Conservation (phyloP, 2,329 filamentous ascomycete genomes). For the Fusarium tricinctum region DNA sequence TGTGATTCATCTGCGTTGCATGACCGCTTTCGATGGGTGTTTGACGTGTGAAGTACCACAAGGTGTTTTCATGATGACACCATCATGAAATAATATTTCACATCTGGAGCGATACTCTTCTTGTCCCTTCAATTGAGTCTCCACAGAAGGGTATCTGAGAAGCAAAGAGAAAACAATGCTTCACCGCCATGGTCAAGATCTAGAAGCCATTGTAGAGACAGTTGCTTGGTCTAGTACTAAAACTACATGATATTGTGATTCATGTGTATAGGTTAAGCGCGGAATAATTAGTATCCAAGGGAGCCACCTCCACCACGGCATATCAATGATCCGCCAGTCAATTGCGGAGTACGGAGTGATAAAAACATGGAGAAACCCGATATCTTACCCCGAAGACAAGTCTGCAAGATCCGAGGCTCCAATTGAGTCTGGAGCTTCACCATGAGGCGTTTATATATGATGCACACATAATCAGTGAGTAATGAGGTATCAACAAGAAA, state of each 20-base stretch:
- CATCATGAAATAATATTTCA: no score
- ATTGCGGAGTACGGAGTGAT: not conserved
- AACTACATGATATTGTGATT: not conserved
- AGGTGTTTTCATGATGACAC: no score
- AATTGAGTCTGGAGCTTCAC: not conserved
- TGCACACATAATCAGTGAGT: no score
- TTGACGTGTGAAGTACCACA: no score
- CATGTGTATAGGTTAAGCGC: not conserved
- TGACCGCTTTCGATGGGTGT: no score
- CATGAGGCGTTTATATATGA: no score
- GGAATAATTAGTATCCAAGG: not conserved
- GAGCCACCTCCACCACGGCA: not conserved
- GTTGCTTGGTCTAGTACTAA: not conserved
- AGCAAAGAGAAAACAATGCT: no score
- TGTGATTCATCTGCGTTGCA: no score
- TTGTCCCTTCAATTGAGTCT: no score
- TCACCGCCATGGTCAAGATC: no score
- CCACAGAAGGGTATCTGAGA: no score
- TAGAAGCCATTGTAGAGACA: not conserved
- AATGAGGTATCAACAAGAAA: not conserved
- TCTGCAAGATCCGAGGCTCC: not conserved
- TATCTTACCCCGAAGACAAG: not conserved
- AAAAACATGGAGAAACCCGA: not conserved
- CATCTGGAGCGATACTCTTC: fast-evolving
- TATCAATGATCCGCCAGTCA: not conserved